Percentiles rank a stretch among this genome's conserved stretches.
These are phyloP conservation scores for Pseudopyricularia javanii DNA, from an alignment of 2,329 filamentous ascomycete genomes.

Conservation along the genomic window DNA sequence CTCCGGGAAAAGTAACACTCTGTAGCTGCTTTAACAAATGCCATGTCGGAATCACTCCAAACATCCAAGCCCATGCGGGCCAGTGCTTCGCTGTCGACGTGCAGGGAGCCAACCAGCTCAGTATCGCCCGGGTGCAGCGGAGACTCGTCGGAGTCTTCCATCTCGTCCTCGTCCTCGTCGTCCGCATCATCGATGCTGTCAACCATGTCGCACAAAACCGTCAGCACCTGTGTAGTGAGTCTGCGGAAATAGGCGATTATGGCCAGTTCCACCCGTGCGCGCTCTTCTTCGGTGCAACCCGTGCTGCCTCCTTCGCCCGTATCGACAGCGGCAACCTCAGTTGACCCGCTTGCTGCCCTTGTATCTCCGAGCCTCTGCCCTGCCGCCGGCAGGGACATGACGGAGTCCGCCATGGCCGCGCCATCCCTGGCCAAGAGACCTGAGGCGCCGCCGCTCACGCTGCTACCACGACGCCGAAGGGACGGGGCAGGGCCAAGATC, in stretches of 20 bases:
- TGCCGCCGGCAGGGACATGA: constrained; percentile 28
- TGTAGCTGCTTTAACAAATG: constrained; percentile 52
- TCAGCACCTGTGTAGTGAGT: constrained; percentile 54
- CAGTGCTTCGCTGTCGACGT: constrained; percentile 52
- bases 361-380: constrained; percentile 11
- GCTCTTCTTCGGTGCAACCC: constrained; percentile 26
- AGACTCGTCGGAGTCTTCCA: constrained; percentile 6
- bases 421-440: background rate
- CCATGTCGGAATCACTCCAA: constrained; percentile 61
- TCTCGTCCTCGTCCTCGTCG: constrained; percentile 17
- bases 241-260: constrained; percentile 75
- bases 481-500: constrained; percentile 29
- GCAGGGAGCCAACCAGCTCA: constrained; percentile 26
- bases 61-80: constrained; percentile 64
- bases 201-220: constrained; percentile 49
- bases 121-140: constrained; percentile 8
- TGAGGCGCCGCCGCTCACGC: constrained; percentile 2
- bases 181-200: constrained; percentile 33
- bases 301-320: background rate
- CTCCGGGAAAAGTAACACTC: constrained; percentile 53
- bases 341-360: constrained; percentile 7
- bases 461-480: constrained; percentile 3
- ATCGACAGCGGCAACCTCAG: background rate
- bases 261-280: constrained; percentile 49
- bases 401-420: constrained; percentile 24